Base-by-base conservation (phyloP, 192 early-diverging fungal species). In the Obelidium mucronatum region DNA sequence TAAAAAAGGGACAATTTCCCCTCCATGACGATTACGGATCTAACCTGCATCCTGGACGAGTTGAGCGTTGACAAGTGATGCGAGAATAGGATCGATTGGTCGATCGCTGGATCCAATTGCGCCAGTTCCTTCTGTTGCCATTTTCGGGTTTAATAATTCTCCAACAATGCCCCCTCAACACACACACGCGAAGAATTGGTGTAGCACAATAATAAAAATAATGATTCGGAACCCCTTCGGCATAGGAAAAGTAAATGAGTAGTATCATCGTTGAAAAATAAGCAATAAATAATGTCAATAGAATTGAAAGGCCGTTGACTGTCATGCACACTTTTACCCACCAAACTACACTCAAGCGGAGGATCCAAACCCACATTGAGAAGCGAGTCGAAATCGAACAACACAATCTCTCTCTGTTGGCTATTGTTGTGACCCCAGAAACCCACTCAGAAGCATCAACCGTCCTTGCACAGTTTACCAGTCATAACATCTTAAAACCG, bases 291-390 rank as follows among this genome's bases (percentile, higher is more conserved):
- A n/a, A n/a, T n/a, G n/a, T n/a, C n/a, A n/a, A n/a, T n/a, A n/a
- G n/a, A n/a, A n/a, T n/a, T n/a, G n/a, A n/a, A n/a, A n/a, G n/a
- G n/a, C n/a, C 26, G 56, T 83, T 61, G 82, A 83, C 58, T 79
- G 76, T 60, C 82, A 83, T 40, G 79, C 82, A 1, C 82, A 83
- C 40, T 55, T 83, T 37, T 80, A 80, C 55, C 78, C 77, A 26
- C 76, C 82, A 3, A 60, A 74, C 30, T 80, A 51, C 48, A 42
- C 62, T 2, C 19, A 0, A 0, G 6, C 36, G 6, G 56, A 80
- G 40, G n/a, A n/a, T n/a, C n/a, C n/a, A n/a, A n/a, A n/a, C n/a
- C n/a, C n/a, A n/a, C n/a, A 73, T 76, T 19, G 30, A 15, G 2
- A 40, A 24, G 26, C 42, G 51, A n/a, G 51, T 72, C 24, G 44